phyloP scores from a whole-genome alignment of 2,329 filamentous ascomycete species.

The Microcyclosporella mali region DNA sequence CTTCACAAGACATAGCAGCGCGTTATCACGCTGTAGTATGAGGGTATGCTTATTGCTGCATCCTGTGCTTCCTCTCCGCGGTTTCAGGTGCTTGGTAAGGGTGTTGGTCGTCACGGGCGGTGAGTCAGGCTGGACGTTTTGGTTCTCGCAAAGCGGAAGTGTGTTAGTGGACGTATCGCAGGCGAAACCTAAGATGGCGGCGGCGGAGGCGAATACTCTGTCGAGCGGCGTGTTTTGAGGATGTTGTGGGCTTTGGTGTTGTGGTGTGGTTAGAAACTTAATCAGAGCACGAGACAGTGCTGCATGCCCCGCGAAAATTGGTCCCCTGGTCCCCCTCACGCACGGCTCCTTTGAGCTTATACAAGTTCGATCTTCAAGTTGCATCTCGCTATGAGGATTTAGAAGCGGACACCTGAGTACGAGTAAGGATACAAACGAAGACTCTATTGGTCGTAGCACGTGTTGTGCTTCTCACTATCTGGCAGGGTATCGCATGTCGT shows the following conservation, averaged over 20 bases:
- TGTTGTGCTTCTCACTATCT: too few species aligned
- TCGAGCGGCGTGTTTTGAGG: not conserved
- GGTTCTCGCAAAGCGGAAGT: not conserved
- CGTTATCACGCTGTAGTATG: constrained; percentile 6
- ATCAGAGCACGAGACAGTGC: too few species aligned
- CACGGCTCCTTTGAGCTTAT: too few species aligned
- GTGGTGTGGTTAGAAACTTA: too few species aligned
- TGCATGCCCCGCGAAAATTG: too few species aligned
- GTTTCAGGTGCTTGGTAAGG: not conserved
- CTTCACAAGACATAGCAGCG: constrained; percentile 13
- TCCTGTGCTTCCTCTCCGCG: constrained; percentile 5
- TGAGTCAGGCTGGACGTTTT: constrained; percentile 3
- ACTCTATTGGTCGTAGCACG: too few species aligned
- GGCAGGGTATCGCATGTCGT: constrained; percentile 1
- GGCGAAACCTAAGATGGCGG: not conserved
- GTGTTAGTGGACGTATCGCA: not conserved
- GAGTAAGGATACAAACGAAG: too few species aligned
- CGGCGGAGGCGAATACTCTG: not conserved
- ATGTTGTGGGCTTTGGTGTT: not conserved
- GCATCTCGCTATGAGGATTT: too few species aligned
- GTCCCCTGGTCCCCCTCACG: too few species aligned
- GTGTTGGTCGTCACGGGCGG: constrained; percentile 2
- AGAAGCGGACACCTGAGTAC: too few species aligned
- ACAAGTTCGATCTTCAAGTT: too few species aligned
- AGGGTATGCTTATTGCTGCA: constrained; percentile 3